phyloP scores from a whole-genome alignment of 2,329 filamentous ascomycete species.

The Bretziella fagacearum region DNA sequence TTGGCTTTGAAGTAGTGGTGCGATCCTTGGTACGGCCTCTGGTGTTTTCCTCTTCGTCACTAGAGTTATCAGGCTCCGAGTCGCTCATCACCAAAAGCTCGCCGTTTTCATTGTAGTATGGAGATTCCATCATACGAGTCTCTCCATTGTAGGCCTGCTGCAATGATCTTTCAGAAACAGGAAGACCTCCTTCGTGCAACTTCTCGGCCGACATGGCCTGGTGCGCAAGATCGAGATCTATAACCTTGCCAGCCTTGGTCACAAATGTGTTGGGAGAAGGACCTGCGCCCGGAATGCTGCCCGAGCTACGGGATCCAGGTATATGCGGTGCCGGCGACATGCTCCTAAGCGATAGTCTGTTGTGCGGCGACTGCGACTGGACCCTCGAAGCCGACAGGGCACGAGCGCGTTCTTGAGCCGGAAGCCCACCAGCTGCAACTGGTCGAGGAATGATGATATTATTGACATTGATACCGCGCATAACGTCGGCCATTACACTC shows the following conservation, averaged over 20 bases:
- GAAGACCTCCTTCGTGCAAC: slow-evolving; percentile 43
- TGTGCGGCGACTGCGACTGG: slow-evolving; percentile 38
- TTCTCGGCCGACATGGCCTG: slow-evolving; percentile 55
- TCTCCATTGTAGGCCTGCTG: not conserved
- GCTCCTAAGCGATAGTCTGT: slow-evolving; percentile 25
- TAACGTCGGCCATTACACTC: slow-evolving; percentile 33
- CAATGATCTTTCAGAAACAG: slow-evolving; percentile 20
- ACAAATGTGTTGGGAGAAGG: not conserved
- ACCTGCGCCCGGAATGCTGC: slow-evolving; percentile 17
- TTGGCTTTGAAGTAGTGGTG: not conserved
- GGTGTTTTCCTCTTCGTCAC: slow-evolving; percentile 44
- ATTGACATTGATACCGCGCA: slow-evolving; percentile 34
- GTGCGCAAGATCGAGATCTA: slow-evolving; percentile 56
- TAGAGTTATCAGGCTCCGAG: slow-evolving; percentile 41
- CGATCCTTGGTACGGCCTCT: slow-evolving; percentile 42
- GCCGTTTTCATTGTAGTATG: slow-evolving; percentile 36
- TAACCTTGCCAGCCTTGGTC: slow-evolving; percentile 13
- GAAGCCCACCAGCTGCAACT: slow-evolving; percentile 16
- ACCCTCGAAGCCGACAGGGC: slow-evolving; percentile 21
- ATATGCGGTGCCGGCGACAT: slow-evolving; percentile 27
- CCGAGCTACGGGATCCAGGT: slow-evolving; percentile 18
- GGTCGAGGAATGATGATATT: slow-evolving; percentile 31
- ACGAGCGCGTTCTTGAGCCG: slow-evolving; percentile 20
- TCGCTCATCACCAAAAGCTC: slow-evolving; percentile 47
- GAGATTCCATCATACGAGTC: not conserved